Evolutionary conservation across 1,284 basidiomycete genomes (phyloP).

Genomic region (Ustanciosporium gigantosporum): DNA sequence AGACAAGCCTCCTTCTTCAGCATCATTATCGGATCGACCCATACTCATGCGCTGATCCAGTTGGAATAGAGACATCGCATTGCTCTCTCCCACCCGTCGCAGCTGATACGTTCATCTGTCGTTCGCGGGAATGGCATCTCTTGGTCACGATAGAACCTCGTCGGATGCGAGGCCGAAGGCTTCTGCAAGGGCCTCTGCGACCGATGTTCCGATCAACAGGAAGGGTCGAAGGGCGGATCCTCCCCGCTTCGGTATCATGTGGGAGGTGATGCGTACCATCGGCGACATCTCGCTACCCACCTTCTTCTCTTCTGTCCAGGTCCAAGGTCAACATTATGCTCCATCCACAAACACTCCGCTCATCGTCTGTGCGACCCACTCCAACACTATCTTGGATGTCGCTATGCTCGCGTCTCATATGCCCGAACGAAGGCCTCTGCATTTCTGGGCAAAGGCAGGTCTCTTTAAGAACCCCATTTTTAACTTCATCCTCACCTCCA

Average conservation of each 20-base stretch:
- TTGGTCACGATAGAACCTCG: no score
- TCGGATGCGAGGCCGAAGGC: neutral
- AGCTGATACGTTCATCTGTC: no score
- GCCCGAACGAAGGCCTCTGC: slow-evolving; percentile 76
- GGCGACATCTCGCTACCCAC: slow-evolving; percentile 36
- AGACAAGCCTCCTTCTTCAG: no score
- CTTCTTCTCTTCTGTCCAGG: slow-evolving; percentile 39
- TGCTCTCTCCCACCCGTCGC: no score
- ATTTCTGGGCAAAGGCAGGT: slow-evolving; percentile 84
- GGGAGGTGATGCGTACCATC: slow-evolving; percentile 46
- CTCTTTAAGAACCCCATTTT: slow-evolving; percentile 73
- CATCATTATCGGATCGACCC: no score
- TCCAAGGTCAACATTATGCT: slow-evolving; percentile 14
- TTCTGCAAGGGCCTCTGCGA: neutral
- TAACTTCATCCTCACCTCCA: slow-evolving; percentile 76
- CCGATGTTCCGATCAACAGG: neutral
- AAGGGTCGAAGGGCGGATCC: neutral
- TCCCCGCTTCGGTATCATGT: slow-evolving; percentile 42
- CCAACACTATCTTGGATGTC: slow-evolving; percentile 64
- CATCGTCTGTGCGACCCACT: slow-evolving; percentile 59
- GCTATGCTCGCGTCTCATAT: slow-evolving; percentile 67
- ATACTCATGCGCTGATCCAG: no score
- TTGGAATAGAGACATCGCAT: no score
- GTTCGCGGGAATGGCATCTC: no score
- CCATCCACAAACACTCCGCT: slow-evolving; percentile 25